Base-by-base conservation (phyloP, 441 rosid species). In the Erodium trifolium region DNA sequence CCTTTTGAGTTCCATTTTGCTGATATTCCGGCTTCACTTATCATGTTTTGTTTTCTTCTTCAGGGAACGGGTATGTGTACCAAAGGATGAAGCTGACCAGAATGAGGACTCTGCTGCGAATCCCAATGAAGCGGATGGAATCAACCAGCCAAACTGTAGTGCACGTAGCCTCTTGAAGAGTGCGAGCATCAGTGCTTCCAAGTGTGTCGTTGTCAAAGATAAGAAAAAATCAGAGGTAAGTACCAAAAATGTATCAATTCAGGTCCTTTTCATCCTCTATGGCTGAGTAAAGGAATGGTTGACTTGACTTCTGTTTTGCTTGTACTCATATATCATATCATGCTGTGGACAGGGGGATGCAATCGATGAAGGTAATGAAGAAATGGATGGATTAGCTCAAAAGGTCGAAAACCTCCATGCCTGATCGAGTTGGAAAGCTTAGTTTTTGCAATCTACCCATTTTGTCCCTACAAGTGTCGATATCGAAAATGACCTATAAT, bases 131-230 rank as follows among this genome's bases (percentile, higher is more conserved):
- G 80, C 80, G 67, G 76, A 69, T 67, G 79, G 84, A 77, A 69
- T 74, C 67, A 14, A 29, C 77, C 79, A 72, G 68, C 79, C 81
- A 10, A 83, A 81, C 67, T 73, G 76, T 77, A 84, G 90, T 76
- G 82, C 82, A 59, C 88, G 91, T 70, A 87, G 88, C 84, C 83
- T 94, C 70, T 73, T 91, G 88, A 94, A 94, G 83, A 94, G 99
- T 67, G 92, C 93, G 0, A 94, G 99, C 79, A 94, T 94, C 27
- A 94, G 97, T 68, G 99, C 83, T 75, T 91, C 99, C 70, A 87
- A 88, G 80, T 91, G 99, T 69, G 81, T 91, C 2, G 92, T 79
- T 57, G 82, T 82, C 71, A 75, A 85, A 69, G 77, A 80, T 57
- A 85, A 69, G 16, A 49, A 49, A 12, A 14, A 49, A 12, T 14